Percentiles rank a stretch among this genome's conserved stretches.
These are phyloP conservation scores for Fusarium liriodendri DNA, from an alignment of 2,329 filamentous ascomycete genomes.

Conservation along the genomic window DNA sequence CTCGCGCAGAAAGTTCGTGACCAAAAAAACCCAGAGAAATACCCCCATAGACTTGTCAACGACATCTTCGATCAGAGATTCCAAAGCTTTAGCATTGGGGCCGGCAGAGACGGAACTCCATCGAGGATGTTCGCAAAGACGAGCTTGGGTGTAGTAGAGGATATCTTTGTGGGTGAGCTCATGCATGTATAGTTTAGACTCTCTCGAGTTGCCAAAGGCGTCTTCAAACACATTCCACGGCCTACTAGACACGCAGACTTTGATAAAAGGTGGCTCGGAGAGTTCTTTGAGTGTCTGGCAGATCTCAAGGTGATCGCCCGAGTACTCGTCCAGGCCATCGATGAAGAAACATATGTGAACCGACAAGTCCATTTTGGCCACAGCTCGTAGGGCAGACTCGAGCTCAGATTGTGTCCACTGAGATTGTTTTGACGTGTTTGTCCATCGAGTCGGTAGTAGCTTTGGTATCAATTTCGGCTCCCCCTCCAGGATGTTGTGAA, in stretches of 20 bases:
- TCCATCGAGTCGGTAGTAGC: not conserved
- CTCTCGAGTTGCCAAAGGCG: not conserved
- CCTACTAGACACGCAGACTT: slow-evolving; percentile 31
- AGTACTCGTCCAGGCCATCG: slow-evolving; percentile 33
- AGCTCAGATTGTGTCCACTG: not conserved
- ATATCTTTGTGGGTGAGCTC: slow-evolving; percentile 28
- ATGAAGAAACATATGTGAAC: slow-evolving; percentile 30
- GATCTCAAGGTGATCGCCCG: slow-evolving; percentile 17
- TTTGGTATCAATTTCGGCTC: not conserved
- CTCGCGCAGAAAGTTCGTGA: slow-evolving; percentile 1
- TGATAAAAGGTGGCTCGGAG: slow-evolving; percentile 4
- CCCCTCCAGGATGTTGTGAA: slow-evolving; percentile 18
- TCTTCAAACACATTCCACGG: slow-evolving; percentile 17
- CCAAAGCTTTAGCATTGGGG: not conserved
- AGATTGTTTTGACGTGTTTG: not conserved
- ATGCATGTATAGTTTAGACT: slow-evolving; percentile 22
- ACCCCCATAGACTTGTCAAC: slow-evolving; percentile 20
- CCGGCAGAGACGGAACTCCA: not conserved
- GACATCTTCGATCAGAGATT: slow-evolving; percentile 6
- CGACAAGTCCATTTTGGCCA: not conserved
- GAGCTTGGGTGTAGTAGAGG: not conserved
- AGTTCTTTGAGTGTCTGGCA: slow-evolving; percentile 9
- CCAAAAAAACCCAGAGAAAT: slow-evolving; percentile 39
- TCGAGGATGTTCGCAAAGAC: not conserved
- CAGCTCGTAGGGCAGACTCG: not conserved